These are phyloP conservation scores for Saussurea involucrata DNA, from an alignment of 129 eudicot genomes.

Conservation along the genomic window DNA sequence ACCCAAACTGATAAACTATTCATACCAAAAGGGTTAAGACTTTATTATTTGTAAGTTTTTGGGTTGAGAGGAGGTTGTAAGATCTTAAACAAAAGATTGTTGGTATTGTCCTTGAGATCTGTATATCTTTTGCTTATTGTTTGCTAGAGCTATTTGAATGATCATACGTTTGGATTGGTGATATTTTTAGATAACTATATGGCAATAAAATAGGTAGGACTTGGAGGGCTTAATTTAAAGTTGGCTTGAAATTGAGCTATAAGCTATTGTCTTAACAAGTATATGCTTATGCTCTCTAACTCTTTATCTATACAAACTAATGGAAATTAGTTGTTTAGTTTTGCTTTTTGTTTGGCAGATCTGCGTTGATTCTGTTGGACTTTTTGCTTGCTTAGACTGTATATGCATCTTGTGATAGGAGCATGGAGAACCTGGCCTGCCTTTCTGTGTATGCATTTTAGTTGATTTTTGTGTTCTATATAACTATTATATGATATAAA, in stretches of 20 bases:
- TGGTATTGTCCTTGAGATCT: not conserved
- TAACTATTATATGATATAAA: not conserved
- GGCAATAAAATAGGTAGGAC: not conserved
- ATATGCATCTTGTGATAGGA: not conserved
- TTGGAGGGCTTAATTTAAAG: not conserved
- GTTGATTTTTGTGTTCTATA: not conserved
- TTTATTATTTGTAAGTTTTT: not conserved
- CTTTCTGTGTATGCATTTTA: not conserved
- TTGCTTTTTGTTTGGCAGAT: not conserved
- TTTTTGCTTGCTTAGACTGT: not conserved
- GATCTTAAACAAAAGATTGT: not conserved
- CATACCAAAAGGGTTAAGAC: not conserved
- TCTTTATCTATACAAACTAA: not conserved
- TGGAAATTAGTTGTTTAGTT: not conserved
- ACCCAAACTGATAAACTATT: not conserved
- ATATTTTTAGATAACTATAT: not conserved
- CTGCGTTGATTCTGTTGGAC: not conserved
- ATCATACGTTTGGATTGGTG: not conserved
- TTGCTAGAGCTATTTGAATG: not conserved
- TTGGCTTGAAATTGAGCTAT: not conserved
- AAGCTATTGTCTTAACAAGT: not conserved
- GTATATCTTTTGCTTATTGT: not conserved
- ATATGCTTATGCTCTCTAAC: not conserved
- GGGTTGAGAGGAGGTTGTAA: not conserved
- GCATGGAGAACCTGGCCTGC: not conserved